Conservation (phyloP, 441 rosid genomes). For the Hura crepitans region DNA sequence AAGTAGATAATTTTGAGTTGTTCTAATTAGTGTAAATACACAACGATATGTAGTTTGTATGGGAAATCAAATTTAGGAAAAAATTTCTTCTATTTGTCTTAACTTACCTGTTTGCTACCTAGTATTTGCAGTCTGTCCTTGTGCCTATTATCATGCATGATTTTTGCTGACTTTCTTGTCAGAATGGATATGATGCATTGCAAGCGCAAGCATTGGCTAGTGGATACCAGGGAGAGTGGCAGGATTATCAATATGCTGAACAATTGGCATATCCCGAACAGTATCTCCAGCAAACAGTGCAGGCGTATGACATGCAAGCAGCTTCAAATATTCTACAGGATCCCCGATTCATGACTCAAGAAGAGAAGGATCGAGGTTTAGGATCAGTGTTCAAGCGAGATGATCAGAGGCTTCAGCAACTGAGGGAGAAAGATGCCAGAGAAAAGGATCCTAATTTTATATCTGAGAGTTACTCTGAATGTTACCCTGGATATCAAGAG, state of each 20-base stretch:
- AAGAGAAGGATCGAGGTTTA: conserved; percentile 93
- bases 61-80: neutral
- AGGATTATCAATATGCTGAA: conserved; percentile 78
- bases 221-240: conserved; percentile 89
- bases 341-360: conserved; percentile 90
- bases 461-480: conserved; percentile 94
- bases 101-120: conserved; percentile 8
- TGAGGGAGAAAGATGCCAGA: conserved; percentile 83
- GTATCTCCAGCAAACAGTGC: conserved; percentile 66
- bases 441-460: conserved; percentile 93
- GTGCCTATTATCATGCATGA: conserved; percentile 1
- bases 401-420: conserved; percentile 87
- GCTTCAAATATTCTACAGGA: conserved; percentile 45
- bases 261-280: conserved; percentile 77
- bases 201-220: conserved; percentile 64
- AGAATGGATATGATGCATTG: conserved; percentile 75
- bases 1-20: conserved; percentile 21
- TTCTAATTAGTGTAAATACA: neutral
- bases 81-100: conserved; percentile 1
- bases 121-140: neutral
- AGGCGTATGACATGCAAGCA: conserved; percentile 56
- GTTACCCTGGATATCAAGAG: conserved; percentile 97
- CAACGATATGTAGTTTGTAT: conserved; percentile 2
- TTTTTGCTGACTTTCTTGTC: conserved; percentile 21
- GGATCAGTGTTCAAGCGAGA: conserved; percentile 98